phyloP scores from a whole-genome alignment of 106 monocot genomes.

The Acorus calamus region DNA sequence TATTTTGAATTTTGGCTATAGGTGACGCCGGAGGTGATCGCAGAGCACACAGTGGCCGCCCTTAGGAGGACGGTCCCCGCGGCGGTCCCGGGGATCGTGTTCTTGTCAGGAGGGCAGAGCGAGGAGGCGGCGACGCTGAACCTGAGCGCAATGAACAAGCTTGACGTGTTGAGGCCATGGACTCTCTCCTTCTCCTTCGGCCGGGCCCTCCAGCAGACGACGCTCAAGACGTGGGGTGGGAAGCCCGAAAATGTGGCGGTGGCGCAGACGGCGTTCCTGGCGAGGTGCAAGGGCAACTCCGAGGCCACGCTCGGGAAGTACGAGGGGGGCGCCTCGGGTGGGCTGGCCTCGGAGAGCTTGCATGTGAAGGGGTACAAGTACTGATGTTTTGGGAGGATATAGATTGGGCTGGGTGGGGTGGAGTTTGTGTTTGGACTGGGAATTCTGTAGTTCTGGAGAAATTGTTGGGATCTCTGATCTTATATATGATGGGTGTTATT shows the following conservation, averaged over 20 bases:
- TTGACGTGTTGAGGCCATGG: constrained; percentile 45
- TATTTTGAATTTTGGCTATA: not conserved
- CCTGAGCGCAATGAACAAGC: constrained; percentile 49
- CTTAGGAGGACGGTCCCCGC: constrained; percentile 38
- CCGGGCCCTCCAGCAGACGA: constrained; percentile 51
- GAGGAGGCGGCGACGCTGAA: constrained; percentile 52
- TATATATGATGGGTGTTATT: too few species aligned
- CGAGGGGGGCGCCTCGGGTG: constrained; percentile 16
- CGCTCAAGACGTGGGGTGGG: constrained; percentile 44
- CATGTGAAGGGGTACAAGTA: constrained; percentile 37
- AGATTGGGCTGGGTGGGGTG: too few species aligned
- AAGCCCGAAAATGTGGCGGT: constrained; percentile 33
- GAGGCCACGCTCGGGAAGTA: constrained; percentile 47
- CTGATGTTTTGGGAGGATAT: not conserved
- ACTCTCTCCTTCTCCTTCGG: constrained; percentile 53
- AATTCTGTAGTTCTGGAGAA: too few species aligned
- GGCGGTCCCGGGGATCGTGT: constrained; percentile 46
- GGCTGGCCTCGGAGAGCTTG: constrained; percentile 40
- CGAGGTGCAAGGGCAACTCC: constrained; percentile 43
- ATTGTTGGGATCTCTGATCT: too few species aligned
- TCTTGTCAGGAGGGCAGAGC: constrained; percentile 55
- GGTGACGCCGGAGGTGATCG: constrained; percentile 36
- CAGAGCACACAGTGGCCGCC: constrained; percentile 34
- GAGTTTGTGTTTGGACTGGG: too few species aligned
- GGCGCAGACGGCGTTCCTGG: constrained; percentile 34